Percentiles rank a stretch among this genome's conserved stretches.
These are phyloP conservation scores for Annulohypoxylon moriforme DNA, from an alignment of 495 filamentous ascomycete species.

Conservation along the genomic window DNA sequence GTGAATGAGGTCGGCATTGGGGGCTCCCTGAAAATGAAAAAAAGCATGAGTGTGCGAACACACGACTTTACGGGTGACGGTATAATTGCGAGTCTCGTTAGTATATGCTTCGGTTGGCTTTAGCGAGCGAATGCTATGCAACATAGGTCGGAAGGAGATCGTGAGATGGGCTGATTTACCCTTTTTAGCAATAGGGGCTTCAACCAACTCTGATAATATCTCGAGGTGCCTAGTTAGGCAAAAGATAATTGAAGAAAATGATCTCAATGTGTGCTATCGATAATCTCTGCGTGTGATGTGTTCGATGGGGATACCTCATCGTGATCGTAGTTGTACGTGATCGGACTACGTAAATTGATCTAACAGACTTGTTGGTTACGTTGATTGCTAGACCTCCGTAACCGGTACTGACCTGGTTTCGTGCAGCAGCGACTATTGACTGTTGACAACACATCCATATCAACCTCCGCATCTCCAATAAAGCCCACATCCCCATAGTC, in stretches of 20 bases:
- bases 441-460: not conserved
- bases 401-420: not conserved
- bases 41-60: conserved; percentile 18
- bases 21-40: conserved; percentile 12
- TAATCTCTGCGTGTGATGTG: not conserved
- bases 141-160: conserved; percentile 5
- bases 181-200: not conserved
- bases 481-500: not conserved
- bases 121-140: conserved; percentile 20
- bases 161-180: conserved; percentile 6
- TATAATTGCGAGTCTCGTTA: conserved; percentile 32
- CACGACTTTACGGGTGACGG: conserved; percentile 31
- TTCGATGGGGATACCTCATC: not conserved
- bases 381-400: not conserved
- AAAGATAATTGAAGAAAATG: conserved; percentile 10
- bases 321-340: not conserved
- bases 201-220: not conserved
- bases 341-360: not conserved
- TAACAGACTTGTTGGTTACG: not conserved
- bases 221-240: conserved; percentile 1
- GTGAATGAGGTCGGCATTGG: conserved; percentile 26
- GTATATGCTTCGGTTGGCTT: conserved; percentile 32
- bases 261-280: not conserved
- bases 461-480: not conserved
- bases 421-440: not conserved